A percentile compares a stretch with the other conserved stretches of the same genome.
Conservation (phyloP, 768 basidiomycete genomes). For the Leucosporidium creatinivorum region DNA sequence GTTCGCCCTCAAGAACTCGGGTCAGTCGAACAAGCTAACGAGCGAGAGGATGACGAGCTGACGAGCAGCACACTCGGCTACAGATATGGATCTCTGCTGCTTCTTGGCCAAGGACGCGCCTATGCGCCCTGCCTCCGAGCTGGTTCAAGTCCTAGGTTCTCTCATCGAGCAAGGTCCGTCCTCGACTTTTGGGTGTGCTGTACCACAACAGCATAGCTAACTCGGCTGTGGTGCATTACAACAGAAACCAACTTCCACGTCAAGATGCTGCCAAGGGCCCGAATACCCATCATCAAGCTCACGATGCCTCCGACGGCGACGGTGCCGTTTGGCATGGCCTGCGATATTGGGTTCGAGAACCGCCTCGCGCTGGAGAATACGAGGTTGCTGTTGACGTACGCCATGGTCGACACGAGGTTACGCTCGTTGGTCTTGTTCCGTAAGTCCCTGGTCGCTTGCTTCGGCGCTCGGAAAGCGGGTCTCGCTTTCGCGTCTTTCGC, state of each 20-base stretch:
- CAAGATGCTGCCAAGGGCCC: conserved; percentile 89
- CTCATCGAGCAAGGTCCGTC: conserved; percentile 80
- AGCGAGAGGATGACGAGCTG: not conserved
- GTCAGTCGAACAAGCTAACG: conserved; percentile 44
- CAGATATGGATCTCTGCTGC: conserved; percentile 98
- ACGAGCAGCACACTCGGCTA: not conserved
- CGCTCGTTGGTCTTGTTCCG: conserved; percentile 91
- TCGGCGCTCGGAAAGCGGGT: not conserved
- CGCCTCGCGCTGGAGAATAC: conserved; percentile 95
- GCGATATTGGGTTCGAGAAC: conserved; percentile 98
- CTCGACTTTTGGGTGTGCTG: not conserved
- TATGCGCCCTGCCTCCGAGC: conserved; percentile 66
- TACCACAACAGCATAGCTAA: not conserved
- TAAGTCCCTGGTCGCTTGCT: conserved; percentile 50
- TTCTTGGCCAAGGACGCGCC: conserved; percentile 65
- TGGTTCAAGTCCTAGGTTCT: conserved; percentile 89
- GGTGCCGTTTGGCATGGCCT: conserved; percentile 73
- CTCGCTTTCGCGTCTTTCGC: not conserved
- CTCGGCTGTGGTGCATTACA: not conserved
- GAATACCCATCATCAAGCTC: conserved; percentile 97
- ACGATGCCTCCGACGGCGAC: conserved; percentile 59
- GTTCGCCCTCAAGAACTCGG: conserved; percentile 91
- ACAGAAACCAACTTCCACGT: conserved; percentile 92
- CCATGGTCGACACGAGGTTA: conserved; percentile 90
- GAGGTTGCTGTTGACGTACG: conserved; percentile 89